Base-by-base conservation (phyloP, 495 filamentous ascomycete genomes). In the Venustampulla echinocandica region DNA sequence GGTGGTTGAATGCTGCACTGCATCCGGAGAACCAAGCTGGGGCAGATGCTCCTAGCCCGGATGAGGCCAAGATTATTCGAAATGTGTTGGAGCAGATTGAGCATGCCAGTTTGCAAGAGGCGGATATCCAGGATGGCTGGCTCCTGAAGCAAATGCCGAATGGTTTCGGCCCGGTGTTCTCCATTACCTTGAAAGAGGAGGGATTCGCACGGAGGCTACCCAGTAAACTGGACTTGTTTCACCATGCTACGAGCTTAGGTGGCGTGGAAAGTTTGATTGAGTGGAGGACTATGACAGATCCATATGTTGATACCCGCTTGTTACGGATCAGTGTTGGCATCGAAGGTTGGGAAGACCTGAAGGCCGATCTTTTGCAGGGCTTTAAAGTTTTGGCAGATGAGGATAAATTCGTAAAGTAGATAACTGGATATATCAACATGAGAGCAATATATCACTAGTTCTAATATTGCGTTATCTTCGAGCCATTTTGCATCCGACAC, bases 251-350 rank as follows among this genome's bases (percentile, higher is more conserved):
- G 13, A 90, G 84, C 62, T 64, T 98, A 4, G 92, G 92, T 3
- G 88, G 90, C 1, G 88, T 97, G 9, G 92, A 98, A 76, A 88
- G 84, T 53, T 66, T 96, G 73, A 85, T 98, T 58, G 87, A 92
- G 69, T 89, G 86, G 83, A 64, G 83, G 44, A 77, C 83, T 19
- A 90, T 98, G 90, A 80, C 75, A 44, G 92, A 98, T 70, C 39
- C 62, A 11, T 69, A 51, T 9, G 82, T 88, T 43, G 88, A 95
- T 61, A 75, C 69, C 54, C 66, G 77, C 53, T 60, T 98, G 60
- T 58, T 95, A 62, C 71, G 92, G 43, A 64, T 98, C 37, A 95
- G 88, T 63, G 67, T 95, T 35, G 92, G 92, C 0, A 68, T 94
- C 14, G 92, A 98, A 68, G 77, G 72, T 25, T 89, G 82, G 79